Evolutionary conservation across 1,284 basidiomycete species (phyloP).

Genomic region (Trametes sp.): DNA sequence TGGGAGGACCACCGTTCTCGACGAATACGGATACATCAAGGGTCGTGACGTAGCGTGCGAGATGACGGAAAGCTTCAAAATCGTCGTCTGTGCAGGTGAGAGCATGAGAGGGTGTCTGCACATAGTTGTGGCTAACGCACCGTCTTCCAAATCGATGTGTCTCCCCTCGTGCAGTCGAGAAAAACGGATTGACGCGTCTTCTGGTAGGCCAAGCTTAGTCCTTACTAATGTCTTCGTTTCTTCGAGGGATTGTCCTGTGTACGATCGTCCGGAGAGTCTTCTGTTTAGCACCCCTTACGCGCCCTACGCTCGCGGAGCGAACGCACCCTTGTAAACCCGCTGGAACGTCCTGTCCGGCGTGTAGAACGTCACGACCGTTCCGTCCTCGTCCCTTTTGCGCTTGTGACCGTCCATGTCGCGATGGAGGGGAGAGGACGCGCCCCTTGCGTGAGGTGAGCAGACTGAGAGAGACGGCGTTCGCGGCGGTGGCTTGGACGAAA

Average conservation of each 20-base stretch:
- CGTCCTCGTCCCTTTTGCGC: constrained; percentile 51
- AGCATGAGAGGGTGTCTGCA: neutral
- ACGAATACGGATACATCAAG: constrained; percentile 52
- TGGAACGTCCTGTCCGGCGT: constrained; percentile 38
- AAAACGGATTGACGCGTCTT: constrained; percentile 53
- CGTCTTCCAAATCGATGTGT: constrained; percentile 74
- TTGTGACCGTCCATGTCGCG: constrained; percentile 49
- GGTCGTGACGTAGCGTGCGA: constrained; percentile 45
- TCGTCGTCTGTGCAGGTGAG: constrained; percentile 64
- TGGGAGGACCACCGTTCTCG: constrained; percentile 10
- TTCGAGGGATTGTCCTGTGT: constrained; percentile 63
- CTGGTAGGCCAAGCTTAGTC: constrained; percentile 62
- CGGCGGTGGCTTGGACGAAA: constrained; percentile 19
- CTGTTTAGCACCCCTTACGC: neutral
- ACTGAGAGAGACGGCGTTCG: neutral
- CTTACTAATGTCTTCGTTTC: constrained; percentile 63
- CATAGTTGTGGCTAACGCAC: constrained; percentile 46
- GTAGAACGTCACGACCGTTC: constrained; percentile 39
- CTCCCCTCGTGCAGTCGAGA: constrained; percentile 62
- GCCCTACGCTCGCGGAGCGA: neutral
- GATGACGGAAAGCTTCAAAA: constrained; percentile 71
- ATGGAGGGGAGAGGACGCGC: constrained; percentile 13
- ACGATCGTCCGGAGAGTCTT: neutral
- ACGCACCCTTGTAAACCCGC: constrained; percentile 41
- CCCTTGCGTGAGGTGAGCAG: constrained; percentile 7